A percentile compares a stretch with the other conserved stretches of the same genome.
Evolutionary conservation across 1,284 basidiomycete species (phyloP).

Genomic region (Papiliotrema laurentii): DNA sequence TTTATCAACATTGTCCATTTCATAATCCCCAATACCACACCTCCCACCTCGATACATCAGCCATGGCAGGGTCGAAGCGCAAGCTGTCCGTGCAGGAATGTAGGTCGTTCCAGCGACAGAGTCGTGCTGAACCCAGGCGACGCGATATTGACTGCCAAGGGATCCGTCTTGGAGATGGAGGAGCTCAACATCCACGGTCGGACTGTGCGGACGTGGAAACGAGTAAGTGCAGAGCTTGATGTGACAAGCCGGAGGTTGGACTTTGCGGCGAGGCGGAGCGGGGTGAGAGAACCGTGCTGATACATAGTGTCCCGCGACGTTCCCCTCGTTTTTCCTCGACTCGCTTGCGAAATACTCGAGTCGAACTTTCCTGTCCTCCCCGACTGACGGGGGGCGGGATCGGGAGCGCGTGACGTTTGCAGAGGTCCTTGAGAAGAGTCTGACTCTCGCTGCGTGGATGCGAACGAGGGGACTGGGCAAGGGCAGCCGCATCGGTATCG

Average conservation of each 20-base stretch:
- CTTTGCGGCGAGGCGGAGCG: neutral
- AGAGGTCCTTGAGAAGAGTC: constrained; percentile 18
- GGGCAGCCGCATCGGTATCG: constrained; percentile 33
- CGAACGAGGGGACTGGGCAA: constrained; percentile 20
- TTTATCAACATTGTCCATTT: no score
- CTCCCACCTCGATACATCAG: no score
- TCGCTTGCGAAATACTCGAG: constrained; percentile 18
- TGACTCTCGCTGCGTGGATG: constrained; percentile 30
- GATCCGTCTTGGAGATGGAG: constrained; percentile 37
- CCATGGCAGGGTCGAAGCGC: no score
- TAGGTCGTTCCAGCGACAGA: no score
- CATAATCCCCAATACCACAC: no score
- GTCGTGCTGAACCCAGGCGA: constrained; percentile 30
- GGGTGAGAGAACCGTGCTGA: neutral
- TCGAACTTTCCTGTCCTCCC: constrained; percentile 33
- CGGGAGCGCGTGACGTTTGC: constrained; percentile 26
- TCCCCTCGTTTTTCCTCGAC: constrained; percentile 30
- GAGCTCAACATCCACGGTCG: constrained; percentile 23
- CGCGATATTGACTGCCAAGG: constrained; percentile 30
- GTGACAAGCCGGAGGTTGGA: neutral
- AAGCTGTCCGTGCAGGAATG: no score
- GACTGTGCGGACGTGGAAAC: constrained; percentile 31
- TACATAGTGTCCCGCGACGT: constrained; percentile 28
- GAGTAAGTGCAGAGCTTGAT: constrained; percentile 18
- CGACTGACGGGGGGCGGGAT: constrained; percentile 3